Evolutionary conservation across 768 basidiomycete genomes (phyloP).

Genomic region (Lentinula sp.): DNA sequence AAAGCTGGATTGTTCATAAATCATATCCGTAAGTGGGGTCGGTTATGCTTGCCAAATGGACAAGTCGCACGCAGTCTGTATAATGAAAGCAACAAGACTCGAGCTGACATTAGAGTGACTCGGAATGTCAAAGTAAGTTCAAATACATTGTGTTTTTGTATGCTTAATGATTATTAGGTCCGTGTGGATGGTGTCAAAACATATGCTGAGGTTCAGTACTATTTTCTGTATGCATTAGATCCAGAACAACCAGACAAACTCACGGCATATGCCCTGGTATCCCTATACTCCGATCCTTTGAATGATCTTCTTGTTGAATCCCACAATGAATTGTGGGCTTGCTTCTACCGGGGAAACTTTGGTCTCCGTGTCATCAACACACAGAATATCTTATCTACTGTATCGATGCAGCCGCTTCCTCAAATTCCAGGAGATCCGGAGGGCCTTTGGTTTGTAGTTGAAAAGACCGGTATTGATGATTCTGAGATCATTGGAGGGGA

Average conservation of each 20-base stretch:
- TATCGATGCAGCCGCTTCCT: conserved; percentile 20
- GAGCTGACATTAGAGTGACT: conserved; percentile 9
- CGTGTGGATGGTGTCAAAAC: conserved; percentile 12
- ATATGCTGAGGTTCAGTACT: conserved; percentile 9
- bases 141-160: conserved; percentile 4
- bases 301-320: too few relatives aligned
- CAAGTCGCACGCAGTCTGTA: too few relatives aligned
- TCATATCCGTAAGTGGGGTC: too few relatives aligned
- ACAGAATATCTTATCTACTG: conserved; percentile 12
- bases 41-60: too few relatives aligned
- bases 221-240: conserved; percentile 5
- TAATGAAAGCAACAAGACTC: conserved; percentile 1
- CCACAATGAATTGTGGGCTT: too few relatives aligned
- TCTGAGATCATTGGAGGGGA: too few relatives aligned
- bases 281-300: too few relatives aligned
- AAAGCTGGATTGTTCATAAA: too few relatives aligned
- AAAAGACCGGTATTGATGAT: conserved; percentile 13
- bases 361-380: too few relatives aligned
- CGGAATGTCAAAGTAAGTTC: conserved; percentile 7
- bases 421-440: conserved; percentile 4
- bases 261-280: too few relatives aligned
- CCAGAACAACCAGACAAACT: conserved; percentile 6
- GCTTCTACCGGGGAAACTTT: too few relatives aligned
- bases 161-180: too few relatives aligned
- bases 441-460: conserved; percentile 17